A percentile compares a stretch with the other conserved stretches of the same genome.
Conservation (phyloP, 169 alveolate species). For the Cryptosporidium canis region DNA sequence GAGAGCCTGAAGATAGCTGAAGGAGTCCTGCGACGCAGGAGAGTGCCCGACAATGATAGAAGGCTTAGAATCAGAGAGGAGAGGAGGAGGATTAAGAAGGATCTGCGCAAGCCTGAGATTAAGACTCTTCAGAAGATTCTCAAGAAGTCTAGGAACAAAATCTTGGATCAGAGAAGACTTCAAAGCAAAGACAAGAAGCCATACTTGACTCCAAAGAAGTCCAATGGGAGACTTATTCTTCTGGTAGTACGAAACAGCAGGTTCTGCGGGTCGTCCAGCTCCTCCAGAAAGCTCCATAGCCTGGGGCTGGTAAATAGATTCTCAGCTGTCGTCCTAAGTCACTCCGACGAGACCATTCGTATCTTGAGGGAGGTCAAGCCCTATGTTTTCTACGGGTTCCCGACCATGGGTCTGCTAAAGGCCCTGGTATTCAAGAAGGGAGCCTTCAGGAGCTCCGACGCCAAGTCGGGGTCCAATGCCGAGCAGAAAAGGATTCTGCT, state of each 20-base stretch:
- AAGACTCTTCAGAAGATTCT: constrained; percentile 27
- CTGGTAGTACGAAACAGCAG: constrained; percentile 62
- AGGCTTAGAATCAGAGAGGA: constrained; percentile 37
- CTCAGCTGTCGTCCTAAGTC: constrained; percentile 46
- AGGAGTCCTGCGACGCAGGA: constrained; percentile 48
- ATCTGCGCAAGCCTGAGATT: constrained; percentile 7
- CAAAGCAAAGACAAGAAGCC: constrained; percentile 49
- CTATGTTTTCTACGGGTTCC: constrained; percentile 65
- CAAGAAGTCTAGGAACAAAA: constrained; percentile 40
- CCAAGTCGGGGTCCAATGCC: neutral
- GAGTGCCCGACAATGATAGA: constrained; percentile 24
- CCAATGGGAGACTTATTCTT: constrained; percentile 31
- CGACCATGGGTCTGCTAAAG: constrained; percentile 18
- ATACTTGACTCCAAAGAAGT: constrained; percentile 53
- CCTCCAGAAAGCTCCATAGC: constrained; percentile 18
- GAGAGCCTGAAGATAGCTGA: constrained; percentile 57
- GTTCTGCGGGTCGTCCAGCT: constrained; percentile 49
- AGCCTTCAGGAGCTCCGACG: constrained; percentile 5
- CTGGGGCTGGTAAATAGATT: constrained; percentile 18
- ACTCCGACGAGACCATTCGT: constrained; percentile 28
- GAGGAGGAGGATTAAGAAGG: constrained; percentile 30
- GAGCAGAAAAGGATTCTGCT: constrained; percentile 59
- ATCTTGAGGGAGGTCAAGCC: constrained; percentile 40
- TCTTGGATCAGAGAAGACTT: constrained; percentile 59
- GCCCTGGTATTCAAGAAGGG: constrained; percentile 35